Evolutionary conservation across 345 rosid genomes (phyloP).

Genomic region (Brassica cretica): DNA sequence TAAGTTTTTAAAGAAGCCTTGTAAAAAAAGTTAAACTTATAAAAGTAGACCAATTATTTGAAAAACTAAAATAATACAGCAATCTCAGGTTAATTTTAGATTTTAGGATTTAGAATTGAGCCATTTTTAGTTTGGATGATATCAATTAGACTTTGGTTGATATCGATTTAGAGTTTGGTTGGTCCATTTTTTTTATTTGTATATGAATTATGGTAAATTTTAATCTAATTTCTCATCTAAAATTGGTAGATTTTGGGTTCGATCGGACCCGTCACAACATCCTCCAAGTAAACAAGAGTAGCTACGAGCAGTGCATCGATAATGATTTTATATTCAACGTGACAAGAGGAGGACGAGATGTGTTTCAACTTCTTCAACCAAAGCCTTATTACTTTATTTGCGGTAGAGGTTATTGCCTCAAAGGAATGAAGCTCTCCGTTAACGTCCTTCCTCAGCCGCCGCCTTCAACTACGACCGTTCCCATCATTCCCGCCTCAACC

Average conservation of each 20-base stretch:
- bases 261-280: constrained; percentile 48
- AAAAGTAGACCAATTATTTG: neutral
- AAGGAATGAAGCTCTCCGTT: constrained; percentile 59
- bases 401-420: constrained; percentile 55
- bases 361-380: constrained; percentile 50
- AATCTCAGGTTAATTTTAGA: neutral
- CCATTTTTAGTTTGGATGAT: neutral
- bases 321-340: constrained; percentile 48
- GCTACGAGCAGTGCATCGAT: constrained; percentile 53
- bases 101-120: neutral
- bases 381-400: constrained; percentile 62
- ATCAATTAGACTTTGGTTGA: neutral
- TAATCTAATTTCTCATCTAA: neutral
- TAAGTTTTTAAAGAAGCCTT: neutral
- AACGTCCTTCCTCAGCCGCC: constrained; percentile 35
- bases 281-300: constrained; percentile 62
- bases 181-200: neutral
- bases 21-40: neutral
- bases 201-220: neutral
- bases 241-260: constrained; percentile 47
- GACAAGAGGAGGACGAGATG: constrained; percentile 69
- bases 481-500: constrained; percentile 4
- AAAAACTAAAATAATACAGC: neutral
- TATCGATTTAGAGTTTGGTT: neutral
- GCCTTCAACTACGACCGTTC: neutral